These are phyloP conservation scores for Pseudozyma hubeiensis DNA, from an alignment of 1,284 basidiomycete species.

Conservation along the genomic window DNA sequence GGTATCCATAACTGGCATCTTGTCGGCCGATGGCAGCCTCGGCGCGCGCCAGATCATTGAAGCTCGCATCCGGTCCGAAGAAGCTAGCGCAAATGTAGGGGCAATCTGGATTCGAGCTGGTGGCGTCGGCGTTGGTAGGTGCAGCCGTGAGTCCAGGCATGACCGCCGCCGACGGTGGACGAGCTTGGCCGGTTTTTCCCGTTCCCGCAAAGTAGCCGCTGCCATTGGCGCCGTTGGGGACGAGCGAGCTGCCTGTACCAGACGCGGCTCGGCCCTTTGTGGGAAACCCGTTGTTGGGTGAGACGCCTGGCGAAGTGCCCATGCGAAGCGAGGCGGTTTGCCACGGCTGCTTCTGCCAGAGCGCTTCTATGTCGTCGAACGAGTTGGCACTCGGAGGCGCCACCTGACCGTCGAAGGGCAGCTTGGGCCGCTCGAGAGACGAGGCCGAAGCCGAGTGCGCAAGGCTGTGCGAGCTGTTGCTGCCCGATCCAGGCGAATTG, in stretches of 20 bases:
- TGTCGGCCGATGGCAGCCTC: constrained; percentile 45
- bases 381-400: constrained; percentile 38
- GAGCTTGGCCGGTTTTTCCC: constrained; percentile 6
- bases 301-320: constrained; percentile 29
- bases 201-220: constrained; percentile 13
- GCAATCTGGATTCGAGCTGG: constrained; percentile 27
- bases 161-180: neutral
- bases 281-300: constrained; percentile 14
- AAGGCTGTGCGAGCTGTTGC: constrained; percentile 41
- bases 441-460: constrained; percentile 35
- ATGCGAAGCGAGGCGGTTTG: constrained; percentile 44
- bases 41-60: constrained; percentile 38
- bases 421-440: constrained; percentile 26
- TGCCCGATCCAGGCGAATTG: constrained; percentile 38
- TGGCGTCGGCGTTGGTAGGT: constrained; percentile 9
- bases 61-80: constrained; percentile 45
- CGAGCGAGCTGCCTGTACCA: constrained; percentile 4
- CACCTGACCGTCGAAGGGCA: constrained; percentile 36
- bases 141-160: constrained; percentile 14
- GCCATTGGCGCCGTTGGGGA: constrained; percentile 1
- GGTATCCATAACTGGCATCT: constrained; percentile 40
- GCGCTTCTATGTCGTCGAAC: constrained; percentile 50
- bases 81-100: constrained; percentile 41
- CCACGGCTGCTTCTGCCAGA: constrained; percentile 54
- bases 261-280: constrained; percentile 20